Evolutionary conservation across 768 basidiomycete genomes (phyloP), one percentile per base, ranked within the genome.

Genomic region (Nidularia sp.): DNA sequence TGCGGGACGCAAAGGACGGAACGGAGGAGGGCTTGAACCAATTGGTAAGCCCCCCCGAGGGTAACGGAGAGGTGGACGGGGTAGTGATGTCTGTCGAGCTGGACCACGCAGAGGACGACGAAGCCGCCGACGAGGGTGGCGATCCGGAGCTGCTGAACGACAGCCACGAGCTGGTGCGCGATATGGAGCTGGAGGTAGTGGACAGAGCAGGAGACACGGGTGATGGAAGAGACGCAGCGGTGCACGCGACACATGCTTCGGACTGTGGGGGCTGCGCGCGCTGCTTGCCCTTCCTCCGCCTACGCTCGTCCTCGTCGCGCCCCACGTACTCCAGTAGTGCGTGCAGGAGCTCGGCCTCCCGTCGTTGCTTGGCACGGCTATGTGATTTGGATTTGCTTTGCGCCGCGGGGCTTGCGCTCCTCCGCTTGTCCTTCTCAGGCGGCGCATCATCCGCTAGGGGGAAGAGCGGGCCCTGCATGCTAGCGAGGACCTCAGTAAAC

Each of bases 381-480:
- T 50, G 56, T 8, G 63, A 59, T 33, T 47, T 45, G 33, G 62
- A 60, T 39, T 25, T 53, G 52, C 35, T 48, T 34, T 34, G 18
- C 13, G 39, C 57, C 43, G 51, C 47, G 53, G 58, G 52, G 47
- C 55, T 57, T 13, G 53, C 36, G 42, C 55, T 48, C 46, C 47
- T 36, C 35, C 51, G 49, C 39, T 49, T 51, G 43, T 67, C 49
- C 60, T 70, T 59, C 58, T 68, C 48, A 29, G 3, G 2, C 25
- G 25, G 25, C 25, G 25, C 25, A 34, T 61, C 51, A 32, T 10
- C 77, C 72, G 4, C 62, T 54, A 1, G 77, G 80, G 77, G 80
- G 57, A 86, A 86, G 15, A 86, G 69, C 4, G 74, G 70, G 4
- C 84, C 84, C 41, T 78, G 71, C 80, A 86, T 84, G 61, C 77